A percentile compares a stretch with the other conserved stretches of the same genome.
These are phyloP conservation scores for Physcomitrellopsis africana DNA, from an alignment of 225 moss, liverwort and hornwort genomes.

Conservation along the genomic window DNA sequence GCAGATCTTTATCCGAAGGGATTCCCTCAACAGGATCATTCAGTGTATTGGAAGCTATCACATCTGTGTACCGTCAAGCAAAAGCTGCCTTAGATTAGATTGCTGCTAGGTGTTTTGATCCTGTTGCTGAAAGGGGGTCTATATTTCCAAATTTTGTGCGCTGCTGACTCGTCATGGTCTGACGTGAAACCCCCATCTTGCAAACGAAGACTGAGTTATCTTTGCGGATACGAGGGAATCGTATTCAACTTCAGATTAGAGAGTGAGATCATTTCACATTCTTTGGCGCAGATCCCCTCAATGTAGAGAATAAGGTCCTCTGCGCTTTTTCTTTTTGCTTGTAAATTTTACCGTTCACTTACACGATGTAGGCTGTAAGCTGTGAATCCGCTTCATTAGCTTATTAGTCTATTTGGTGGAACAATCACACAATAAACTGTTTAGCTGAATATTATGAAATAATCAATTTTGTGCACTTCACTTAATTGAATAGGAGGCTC, in stretches of 20 bases:
- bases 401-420: slow-evolving; percentile 16
- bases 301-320: slow-evolving; percentile 28
- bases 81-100: slow-evolving; percentile 83
- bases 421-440: slow-evolving; percentile 17
- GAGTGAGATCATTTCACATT: slow-evolving; percentile 33
- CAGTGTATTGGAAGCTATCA: slow-evolving; percentile 74
- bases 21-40: slow-evolving; percentile 50
- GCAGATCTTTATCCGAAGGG: slow-evolving; percentile 37
- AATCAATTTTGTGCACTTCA: background rate
- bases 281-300: slow-evolving; percentile 40
- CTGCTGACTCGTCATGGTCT: background rate
- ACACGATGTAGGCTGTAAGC: slow-evolving; percentile 14
- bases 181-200: too few relatives aligned
- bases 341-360: slow-evolving; percentile 14
- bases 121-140: background rate
- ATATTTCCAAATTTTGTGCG: background rate
- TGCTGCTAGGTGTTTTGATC: background rate
- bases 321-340: background rate
- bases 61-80: slow-evolving; percentile 59
- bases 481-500: too few relatives aligned
- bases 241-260: slow-evolving; percentile 4
- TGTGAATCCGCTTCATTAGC: slow-evolving; percentile 16
- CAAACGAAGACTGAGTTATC: background rate
- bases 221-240: background rate
- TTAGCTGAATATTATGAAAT: background rate